Conservation (phyloP, 2,329 filamentous ascomycete genomes). For the Calonectria pauciramosa region DNA sequence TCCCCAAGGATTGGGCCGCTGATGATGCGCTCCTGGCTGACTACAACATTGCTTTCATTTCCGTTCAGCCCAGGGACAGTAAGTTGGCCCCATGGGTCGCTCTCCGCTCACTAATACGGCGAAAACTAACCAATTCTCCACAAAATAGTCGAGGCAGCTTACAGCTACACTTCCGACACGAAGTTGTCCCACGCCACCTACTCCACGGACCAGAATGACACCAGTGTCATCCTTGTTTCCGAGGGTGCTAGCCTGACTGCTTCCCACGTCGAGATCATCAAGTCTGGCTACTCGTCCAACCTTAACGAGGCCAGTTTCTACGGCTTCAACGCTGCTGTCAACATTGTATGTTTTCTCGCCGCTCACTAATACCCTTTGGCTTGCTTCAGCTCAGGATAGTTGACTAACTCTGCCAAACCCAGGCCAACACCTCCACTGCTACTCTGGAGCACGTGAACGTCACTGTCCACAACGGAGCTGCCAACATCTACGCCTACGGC, state of each 20-base stretch:
- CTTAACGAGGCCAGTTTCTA: slow-evolving; percentile 29
- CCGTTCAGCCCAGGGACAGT: slow-evolving; percentile 14
- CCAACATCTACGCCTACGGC: slow-evolving; percentile 26
- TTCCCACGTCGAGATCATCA: slow-evolving; percentile 15
- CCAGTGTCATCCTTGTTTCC: slow-evolving; percentile 22
- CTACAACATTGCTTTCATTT: slow-evolving; percentile 23
- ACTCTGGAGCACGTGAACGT: slow-evolving; percentile 23
- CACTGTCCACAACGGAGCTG: slow-evolving; percentile 24
- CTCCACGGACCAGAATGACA: slow-evolving; percentile 17
- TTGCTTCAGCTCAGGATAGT: neutral
- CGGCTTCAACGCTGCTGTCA: slow-evolving; percentile 26
- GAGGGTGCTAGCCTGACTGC: slow-evolving; percentile 13
- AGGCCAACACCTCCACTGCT: slow-evolving; percentile 24
- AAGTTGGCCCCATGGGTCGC: neutral
- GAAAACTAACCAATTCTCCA: neutral
- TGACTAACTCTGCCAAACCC: neutral
- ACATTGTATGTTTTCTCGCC: slow-evolving; percentile 16
- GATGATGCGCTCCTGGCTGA: slow-evolving; percentile 22
- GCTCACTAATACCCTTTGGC: neutral
- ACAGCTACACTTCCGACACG: neutral
- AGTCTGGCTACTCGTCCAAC: slow-evolving; percentile 24
- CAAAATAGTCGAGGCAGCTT: slow-evolving; percentile 7
- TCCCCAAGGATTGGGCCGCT: slow-evolving; percentile 9
- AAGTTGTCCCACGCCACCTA: slow-evolving; percentile 1
- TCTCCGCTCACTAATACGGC: neutral